Percentiles rank a stretch among this genome's conserved stretches.
These are phyloP conservation scores for Verbascum thapsus DNA, from an alignment of 257 asterid genomes.

Conservation along the genomic window DNA sequence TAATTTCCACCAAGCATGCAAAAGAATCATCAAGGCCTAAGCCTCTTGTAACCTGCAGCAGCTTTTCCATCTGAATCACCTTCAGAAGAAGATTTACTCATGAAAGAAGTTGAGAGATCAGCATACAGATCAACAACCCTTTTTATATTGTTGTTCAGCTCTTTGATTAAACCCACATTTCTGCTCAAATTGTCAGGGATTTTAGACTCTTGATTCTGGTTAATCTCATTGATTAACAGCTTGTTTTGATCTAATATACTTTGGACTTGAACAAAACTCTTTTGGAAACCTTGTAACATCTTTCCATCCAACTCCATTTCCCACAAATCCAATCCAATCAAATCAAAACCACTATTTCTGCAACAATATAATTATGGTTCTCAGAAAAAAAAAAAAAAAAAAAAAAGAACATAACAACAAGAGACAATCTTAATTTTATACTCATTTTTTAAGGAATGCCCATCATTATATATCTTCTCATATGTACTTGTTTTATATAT, in stretches of 20 bases:
- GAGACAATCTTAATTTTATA: constrained; percentile 31
- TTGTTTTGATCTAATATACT: constrained; percentile 78
- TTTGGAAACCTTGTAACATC: constrained; percentile 74
- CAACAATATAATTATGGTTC: background rate
- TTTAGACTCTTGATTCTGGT: constrained; percentile 89
- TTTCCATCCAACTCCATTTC: constrained; percentile 81
- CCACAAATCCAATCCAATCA: constrained; percentile 24
- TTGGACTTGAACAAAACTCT: constrained; percentile 84
- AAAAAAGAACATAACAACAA: constrained; percentile 20
- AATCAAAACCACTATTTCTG: too few relatives aligned
- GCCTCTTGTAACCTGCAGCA: constrained; percentile 71
- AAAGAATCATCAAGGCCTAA: constrained; percentile 50
- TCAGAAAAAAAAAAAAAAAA: too few relatives aligned
- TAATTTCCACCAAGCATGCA: constrained; percentile 19
- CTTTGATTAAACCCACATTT: constrained; percentile 81
- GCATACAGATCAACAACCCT: constrained; percentile 84
- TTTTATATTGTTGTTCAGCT: constrained; percentile 80
- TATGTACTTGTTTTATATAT: constrained; percentile 47
- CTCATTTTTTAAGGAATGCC: constrained; percentile 43
- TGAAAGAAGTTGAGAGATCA: constrained; percentile 69
- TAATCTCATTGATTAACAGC: constrained; percentile 75
- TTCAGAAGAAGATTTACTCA: constrained; percentile 77
- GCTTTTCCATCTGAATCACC: constrained; percentile 69
- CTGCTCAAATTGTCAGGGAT: constrained; percentile 76
- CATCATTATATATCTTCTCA: constrained; percentile 55